Evolutionary conservation across 345 rosid species (phyloP).

Genomic region (Gossypium longicalyx): DNA sequence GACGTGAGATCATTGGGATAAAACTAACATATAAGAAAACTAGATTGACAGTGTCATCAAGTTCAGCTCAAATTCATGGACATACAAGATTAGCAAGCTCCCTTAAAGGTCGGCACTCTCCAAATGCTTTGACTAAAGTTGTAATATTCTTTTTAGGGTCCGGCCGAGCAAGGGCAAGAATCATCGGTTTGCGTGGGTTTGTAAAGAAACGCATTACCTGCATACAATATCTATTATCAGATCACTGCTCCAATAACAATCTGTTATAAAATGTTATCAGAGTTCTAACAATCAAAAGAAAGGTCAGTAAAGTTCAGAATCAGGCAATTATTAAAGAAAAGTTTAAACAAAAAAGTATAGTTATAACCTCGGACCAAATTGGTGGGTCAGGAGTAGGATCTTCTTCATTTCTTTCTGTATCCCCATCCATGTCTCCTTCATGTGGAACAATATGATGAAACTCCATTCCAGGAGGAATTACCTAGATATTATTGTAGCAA

Average conservation of each 20-base stretch:
- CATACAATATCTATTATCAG: constrained; percentile 12
- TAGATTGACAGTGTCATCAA: constrained; percentile 3
- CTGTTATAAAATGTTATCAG: constrained; percentile 3
- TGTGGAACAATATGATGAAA: constrained; percentile 73
- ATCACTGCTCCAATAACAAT: not conserved
- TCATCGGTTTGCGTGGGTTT: constrained; percentile 77
- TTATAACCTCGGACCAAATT: constrained; percentile 77
- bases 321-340: not conserved
- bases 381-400: constrained; percentile 62
- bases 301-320: not conserved
- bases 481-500: constrained; percentile 34
- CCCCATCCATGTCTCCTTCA: constrained; percentile 71
- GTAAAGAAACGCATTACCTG: constrained; percentile 86
- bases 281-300: not conserved
- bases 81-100: constrained; percentile 82
- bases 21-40: not conserved
- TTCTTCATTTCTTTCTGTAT: constrained; percentile 50
- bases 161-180: constrained; percentile 82
- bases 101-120: constrained; percentile 67
- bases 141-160: constrained; percentile 85
- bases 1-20: not conserved
- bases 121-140: constrained; percentile 80
- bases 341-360: not conserved
- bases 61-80: constrained; percentile 1
- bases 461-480: constrained; percentile 97